Conservation (phyloP, 768 basidiomycete species). For the Coprinellus micaceus region DNA sequence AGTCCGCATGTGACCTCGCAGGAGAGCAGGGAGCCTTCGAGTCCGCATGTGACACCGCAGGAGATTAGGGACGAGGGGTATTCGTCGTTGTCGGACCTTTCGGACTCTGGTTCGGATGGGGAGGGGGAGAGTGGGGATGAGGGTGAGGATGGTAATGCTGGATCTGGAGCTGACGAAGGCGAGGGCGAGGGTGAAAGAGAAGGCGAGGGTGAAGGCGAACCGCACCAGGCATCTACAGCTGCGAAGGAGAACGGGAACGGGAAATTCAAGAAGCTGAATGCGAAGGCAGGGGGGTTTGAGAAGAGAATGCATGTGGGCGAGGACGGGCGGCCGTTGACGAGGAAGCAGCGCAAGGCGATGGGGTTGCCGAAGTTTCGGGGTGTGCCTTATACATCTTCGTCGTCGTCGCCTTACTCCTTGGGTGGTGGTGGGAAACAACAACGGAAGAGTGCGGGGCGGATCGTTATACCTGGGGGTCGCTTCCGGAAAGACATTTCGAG, state of each 20-base stretch:
- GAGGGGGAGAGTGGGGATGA: conserved; percentile 17
- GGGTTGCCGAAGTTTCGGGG: conserved; percentile 58
- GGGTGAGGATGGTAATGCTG: not conserved
- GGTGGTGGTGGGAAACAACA: no score
- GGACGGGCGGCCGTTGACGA: conserved; percentile 46
- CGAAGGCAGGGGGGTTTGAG: not conserved
- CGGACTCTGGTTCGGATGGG: conserved; percentile 3
- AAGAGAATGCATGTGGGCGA: not conserved
- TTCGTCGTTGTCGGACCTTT: not conserved
- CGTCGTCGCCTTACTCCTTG: conserved; percentile 25
- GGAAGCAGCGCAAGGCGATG: conserved; percentile 64
- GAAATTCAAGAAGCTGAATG: not conserved
- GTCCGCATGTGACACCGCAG: no score
- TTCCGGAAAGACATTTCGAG: conserved; percentile 24
- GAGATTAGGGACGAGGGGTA: conserved; percentile 7
- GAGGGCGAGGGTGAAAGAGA: conserved; percentile 14
- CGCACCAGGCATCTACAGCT: conserved; percentile 15
- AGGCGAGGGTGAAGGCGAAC: conserved; percentile 15
- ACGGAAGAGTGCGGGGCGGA: conserved; percentile 56
- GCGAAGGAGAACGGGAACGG: not conserved
- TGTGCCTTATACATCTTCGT: conserved; percentile 15
- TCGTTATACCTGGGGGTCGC: conserved; percentile 63
- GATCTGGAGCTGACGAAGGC: not conserved
- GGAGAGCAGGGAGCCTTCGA: no score
- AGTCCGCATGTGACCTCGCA: no score